phyloP scores from a whole-genome alignment of 169 alveolate genomes.

The Condylostoma magnum region DNA sequence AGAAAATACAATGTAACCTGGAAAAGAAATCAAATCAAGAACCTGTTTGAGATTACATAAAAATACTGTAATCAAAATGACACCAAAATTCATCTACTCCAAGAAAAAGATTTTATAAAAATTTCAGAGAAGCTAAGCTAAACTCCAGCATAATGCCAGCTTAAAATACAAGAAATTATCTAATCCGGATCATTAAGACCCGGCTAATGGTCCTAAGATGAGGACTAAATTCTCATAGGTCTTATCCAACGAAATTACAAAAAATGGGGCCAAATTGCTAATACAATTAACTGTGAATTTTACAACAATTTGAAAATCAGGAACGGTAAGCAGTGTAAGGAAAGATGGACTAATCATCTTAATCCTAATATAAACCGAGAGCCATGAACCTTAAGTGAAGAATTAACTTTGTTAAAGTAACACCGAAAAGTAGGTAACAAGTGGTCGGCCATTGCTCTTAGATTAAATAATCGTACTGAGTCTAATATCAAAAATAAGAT shows the following conservation, averaged over 20 bases:
- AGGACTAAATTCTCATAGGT: slow-evolving; percentile 46
- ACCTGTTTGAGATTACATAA: not conserved
- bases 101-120: not conserved
- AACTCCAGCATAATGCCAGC: slow-evolving; percentile 1
- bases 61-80: not conserved
- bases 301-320: slow-evolving; percentile 22
- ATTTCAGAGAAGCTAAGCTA: not conserved
- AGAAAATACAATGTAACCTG: slow-evolving; percentile 22
- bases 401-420: slow-evolving; percentile 41
- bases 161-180: slow-evolving; percentile 10
- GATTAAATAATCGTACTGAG: slow-evolving; percentile 68
- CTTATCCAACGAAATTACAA: slow-evolving; percentile 54
- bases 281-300: slow-evolving; percentile 42
- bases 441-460: slow-evolving; percentile 60
- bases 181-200: slow-evolving; percentile 15
- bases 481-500: slow-evolving; percentile 67
- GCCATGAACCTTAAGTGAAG: slow-evolving; percentile 59
- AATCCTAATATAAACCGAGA: slow-evolving; percentile 56
- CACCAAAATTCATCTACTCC: not conserved
- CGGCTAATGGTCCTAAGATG: slow-evolving; percentile 44
- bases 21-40: slow-evolving; percentile 10
- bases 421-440: slow-evolving; percentile 59
- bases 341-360: slow-evolving; percentile 71
- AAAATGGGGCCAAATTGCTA: slow-evolving; percentile 74
- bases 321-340: slow-evolving; percentile 73